Evolutionary conservation across 2,329 filamentous ascomycete genomes (phyloP), one percentile per base, ranked within the genome.

Genomic region (Orbilia ellipsospora): DNA sequence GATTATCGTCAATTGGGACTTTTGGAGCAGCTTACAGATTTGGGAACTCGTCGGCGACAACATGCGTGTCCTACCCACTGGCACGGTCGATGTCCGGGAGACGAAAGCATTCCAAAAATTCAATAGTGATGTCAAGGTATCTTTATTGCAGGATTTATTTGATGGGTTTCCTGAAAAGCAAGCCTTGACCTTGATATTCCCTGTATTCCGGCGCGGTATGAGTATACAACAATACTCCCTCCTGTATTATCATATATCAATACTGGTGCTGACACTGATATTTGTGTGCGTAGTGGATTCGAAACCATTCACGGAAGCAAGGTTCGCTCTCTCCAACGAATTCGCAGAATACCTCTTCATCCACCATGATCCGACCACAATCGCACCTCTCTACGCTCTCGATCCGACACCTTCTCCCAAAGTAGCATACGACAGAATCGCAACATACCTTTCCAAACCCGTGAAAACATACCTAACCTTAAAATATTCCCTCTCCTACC

Each of bases 331-430:
- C 45, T 20, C 56, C 1, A 44, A 59, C 2, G 63, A 59, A 18
- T 74, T 74, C 23, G 56, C 62, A 23, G 56, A 67, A n/a, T 67
- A 74, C 36, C 69, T 74, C n/a, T 60, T 74, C 18, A 54, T 62
- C 13, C 20, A 74, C 18, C 28, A 67, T 13, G 28, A 63, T 12
- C 69, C 69, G 18, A 13, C 50, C 7, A 48, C 57, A 0, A 67
- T 74, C 36, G 62, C 69, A 2, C 40, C 69, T 4, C 56, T 74
- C 1, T 74, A 62, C 50, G 51, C 62, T 0, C 50, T 63, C 10
- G 44, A 45, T 1, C 57, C 62, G 7, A 61, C 62, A 2, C 51
- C 62, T 7, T 18, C 18, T 16, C 61, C 55, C 12, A 66, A 60
- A 51, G 36, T 56, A 3, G 56, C 52, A 4, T 74, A 56, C 16